Evolutionary conservation across 1,284 basidiomycete genomes (phyloP).

Genomic region (Pseudozyma thailandica): DNA sequence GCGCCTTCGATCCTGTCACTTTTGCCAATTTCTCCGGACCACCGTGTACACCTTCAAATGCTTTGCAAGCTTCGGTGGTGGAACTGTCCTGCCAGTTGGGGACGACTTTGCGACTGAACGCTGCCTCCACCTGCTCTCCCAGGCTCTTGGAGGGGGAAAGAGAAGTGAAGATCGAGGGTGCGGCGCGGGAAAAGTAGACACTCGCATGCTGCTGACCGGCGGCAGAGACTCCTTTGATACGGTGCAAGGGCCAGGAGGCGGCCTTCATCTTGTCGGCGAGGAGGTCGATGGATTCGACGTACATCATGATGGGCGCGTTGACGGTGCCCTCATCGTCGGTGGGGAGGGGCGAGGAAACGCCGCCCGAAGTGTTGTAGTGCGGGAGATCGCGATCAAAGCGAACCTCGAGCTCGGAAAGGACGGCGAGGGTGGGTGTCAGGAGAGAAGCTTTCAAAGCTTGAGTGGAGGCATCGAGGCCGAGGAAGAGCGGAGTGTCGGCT

Average conservation of each 20-base stretch:
- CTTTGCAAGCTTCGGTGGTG: constrained; percentile 79
- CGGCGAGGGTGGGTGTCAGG: constrained; percentile 74
- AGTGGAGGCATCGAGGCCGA: constrained; percentile 87
- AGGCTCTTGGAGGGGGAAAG: constrained; percentile 74
- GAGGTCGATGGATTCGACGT: constrained; percentile 84
- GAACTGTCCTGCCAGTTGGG: constrained; percentile 95
- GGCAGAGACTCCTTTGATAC: constrained; percentile 77
- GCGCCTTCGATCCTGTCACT: constrained; percentile 83
- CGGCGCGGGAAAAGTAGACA: constrained; percentile 81
- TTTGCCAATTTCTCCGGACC: constrained; percentile 78
- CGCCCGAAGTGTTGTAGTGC: constrained; percentile 76
- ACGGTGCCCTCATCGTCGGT: constrained; percentile 70
- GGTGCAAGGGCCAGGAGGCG: constrained; percentile 74
- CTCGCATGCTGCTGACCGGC: constrained; percentile 92
- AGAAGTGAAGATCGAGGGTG: constrained; percentile 72
- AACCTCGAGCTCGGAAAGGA: constrained; percentile 79
- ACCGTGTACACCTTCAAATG: constrained; percentile 73
- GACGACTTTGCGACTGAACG: constrained; percentile 78
- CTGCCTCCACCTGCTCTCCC: constrained; percentile 70
- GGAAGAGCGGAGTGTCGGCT: constrained; percentile 72
- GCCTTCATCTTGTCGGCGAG: constrained; percentile 77
- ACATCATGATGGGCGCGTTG: constrained; percentile 83
- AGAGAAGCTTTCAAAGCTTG: constrained; percentile 81
- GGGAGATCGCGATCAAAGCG: constrained; percentile 84
- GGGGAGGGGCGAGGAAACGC: constrained; percentile 40